These are phyloP conservation scores for Myrica gale DNA, from an alignment of 306 rosid genomes.

Conservation along the genomic window DNA sequence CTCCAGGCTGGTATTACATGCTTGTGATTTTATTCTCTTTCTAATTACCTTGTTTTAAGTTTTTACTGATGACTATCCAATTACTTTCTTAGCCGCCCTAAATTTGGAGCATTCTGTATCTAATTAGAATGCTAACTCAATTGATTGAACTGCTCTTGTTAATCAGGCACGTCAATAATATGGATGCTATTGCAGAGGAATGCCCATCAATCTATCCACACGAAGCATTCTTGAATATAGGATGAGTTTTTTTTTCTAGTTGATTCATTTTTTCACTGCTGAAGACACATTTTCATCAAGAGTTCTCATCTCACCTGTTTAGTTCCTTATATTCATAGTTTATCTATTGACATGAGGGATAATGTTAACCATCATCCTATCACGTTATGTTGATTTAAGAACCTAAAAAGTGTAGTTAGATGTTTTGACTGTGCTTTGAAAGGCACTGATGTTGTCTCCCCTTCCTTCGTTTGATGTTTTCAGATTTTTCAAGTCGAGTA, in stretches of 20 bases:
- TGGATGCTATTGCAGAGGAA: conserved; percentile 97
- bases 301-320: background rate
- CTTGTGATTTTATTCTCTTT: background rate
- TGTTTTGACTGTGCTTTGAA: background rate
- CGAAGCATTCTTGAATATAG: conserved; percentile 39
- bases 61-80: background rate
- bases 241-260: conserved; percentile 2
- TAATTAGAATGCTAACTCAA: background rate
- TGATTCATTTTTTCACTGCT: background rate
- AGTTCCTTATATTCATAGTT: background rate
- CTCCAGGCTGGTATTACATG: conserved; percentile 4
- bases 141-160: conserved; percentile 15
- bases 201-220: conserved; percentile 42
- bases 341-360: background rate
- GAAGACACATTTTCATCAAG: background rate
- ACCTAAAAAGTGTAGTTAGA: background rate
- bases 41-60: background rate
- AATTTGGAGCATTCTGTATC: conserved; percentile 16
- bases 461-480: background rate
- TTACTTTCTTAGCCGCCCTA: background rate
- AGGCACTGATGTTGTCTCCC: conserved; percentile 4
- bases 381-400: background rate
- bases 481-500: background rate
- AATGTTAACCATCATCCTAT: background rate
- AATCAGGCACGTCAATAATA: conserved; percentile 72